A percentile compares a stretch with the other conserved stretches of the same genome.
These are phyloP conservation scores for Penicillium pulvis DNA, from an alignment of 495 filamentous ascomycete species.

Conservation along the genomic window DNA sequence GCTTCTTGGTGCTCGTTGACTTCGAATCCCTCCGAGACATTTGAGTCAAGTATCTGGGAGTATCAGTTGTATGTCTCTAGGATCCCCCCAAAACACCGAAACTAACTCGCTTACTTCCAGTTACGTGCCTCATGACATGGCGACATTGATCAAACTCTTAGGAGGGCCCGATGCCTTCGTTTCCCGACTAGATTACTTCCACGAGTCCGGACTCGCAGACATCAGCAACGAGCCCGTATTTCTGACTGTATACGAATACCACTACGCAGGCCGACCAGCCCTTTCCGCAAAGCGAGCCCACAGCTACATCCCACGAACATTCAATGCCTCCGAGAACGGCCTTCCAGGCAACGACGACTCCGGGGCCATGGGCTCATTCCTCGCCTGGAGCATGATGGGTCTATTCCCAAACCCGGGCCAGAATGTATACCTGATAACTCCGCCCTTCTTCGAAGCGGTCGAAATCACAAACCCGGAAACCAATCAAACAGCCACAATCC, in stretches of 20 bases:
- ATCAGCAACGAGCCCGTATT: constrained; percentile 75
- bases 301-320: constrained; percentile 65
- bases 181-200: constrained; percentile 65
- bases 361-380: constrained; percentile 61
- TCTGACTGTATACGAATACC: constrained; percentile 70
- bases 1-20: constrained; percentile 61
- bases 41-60: constrained; percentile 71
- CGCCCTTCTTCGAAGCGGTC: constrained; percentile 65
- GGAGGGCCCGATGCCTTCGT: constrained; percentile 63
- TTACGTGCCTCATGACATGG: constrained; percentile 73
- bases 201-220: constrained; percentile 65
- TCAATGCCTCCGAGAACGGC: constrained; percentile 58
- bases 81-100: neutral
- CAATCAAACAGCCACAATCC: constrained; percentile 60
- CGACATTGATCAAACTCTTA: constrained; percentile 57
- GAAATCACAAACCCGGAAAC: constrained; percentile 63
- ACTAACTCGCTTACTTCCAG: constrained; percentile 21
- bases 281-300: constrained; percentile 63
- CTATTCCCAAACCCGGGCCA: constrained; percentile 62
- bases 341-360: constrained; percentile 71
- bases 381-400: constrained; percentile 63
- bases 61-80: constrained; percentile 50
- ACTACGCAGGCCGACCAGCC: constrained; percentile 69
- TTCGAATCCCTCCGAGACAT: constrained; percentile 66
- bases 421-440: constrained; percentile 71